A percentile compares a stretch with the other conserved stretches of the same genome.
Evolutionary conservation across 2,329 filamentous ascomycete genomes (phyloP).

Genomic region (Cladophialophora carrionii): DNA sequence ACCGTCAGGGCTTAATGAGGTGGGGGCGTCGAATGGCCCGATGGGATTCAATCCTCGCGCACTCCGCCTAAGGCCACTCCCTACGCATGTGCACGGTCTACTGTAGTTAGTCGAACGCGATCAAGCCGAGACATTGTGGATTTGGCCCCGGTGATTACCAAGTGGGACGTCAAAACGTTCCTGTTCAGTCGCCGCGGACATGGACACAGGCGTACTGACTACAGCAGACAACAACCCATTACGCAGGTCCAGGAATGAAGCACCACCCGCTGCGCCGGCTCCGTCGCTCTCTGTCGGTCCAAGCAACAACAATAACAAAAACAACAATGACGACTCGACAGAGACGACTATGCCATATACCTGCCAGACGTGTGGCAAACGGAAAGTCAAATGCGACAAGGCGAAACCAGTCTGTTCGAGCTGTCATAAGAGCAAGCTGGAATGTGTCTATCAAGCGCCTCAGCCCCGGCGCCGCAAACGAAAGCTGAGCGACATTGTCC

Average conservation of each 20-base stretch:
- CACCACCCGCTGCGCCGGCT: not conserved
- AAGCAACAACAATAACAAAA: not conserved
- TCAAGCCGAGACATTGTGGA: too few relatives aligned
- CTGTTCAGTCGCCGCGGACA: too few relatives aligned
- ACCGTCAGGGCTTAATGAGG: too few relatives aligned
- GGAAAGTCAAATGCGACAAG: slow-evolving; percentile 15
- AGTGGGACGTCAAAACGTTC: too few relatives aligned
- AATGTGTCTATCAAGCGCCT: slow-evolving; percentile 12
- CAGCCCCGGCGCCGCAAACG: slow-evolving; percentile 1
- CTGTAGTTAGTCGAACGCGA: too few relatives aligned
- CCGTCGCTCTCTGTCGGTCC: not conserved
- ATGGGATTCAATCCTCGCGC: too few relatives aligned
- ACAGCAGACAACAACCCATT: too few relatives aligned
- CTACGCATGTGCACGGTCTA: too few relatives aligned
- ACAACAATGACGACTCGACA: not conserved
- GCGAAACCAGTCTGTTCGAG: not conserved
- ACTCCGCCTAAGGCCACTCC: too few relatives aligned
- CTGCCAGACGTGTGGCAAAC: slow-evolving; percentile 2
- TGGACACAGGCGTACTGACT: too few relatives aligned
- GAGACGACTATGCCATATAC: slow-evolving; percentile 13
- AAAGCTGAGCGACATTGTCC: slow-evolving; percentile 7
- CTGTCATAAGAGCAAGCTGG: slow-evolving; percentile 6
- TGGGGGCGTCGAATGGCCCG: too few relatives aligned
- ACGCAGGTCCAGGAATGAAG: not conserved
- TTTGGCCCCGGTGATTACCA: too few relatives aligned